Conservation (phyloP, 179 eudicot genomes). For the Nepenthes alata region DNA sequence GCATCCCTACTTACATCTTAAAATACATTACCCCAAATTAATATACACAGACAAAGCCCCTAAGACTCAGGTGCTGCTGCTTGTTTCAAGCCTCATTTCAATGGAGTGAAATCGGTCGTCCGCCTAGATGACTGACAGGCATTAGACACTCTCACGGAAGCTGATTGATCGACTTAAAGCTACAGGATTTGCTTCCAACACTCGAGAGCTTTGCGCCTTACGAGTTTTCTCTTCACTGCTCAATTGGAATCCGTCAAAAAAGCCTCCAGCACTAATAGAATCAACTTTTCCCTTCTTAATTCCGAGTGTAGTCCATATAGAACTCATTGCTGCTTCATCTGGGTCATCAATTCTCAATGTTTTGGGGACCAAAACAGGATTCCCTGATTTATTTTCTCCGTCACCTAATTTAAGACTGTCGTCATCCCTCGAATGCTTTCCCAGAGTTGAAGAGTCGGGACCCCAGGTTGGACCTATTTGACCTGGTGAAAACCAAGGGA, state of each 20-base stretch:
- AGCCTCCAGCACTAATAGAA: conserved; percentile 25
- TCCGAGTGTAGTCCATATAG: conserved; percentile 75
- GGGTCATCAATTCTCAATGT: conserved; percentile 75
- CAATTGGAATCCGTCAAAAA: conserved; percentile 45
- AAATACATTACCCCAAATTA: too few relatives aligned
- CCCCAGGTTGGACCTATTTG: conserved; percentile 17
- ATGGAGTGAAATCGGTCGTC: background rate
- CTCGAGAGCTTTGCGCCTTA: conserved; percentile 14
- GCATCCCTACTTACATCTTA: too few relatives aligned
- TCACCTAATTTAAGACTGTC: conserved; percentile 19
- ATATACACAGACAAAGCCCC: too few relatives aligned
- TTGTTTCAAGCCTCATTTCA: too few relatives aligned
- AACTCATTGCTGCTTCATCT: conserved; percentile 75
- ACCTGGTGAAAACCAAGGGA: conserved; percentile 31
- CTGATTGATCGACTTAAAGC: conserved; percentile 55
- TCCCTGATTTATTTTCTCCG: conserved; percentile 13
- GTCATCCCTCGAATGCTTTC: conserved; percentile 58
- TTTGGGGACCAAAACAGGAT: conserved; percentile 49
- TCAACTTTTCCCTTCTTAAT: conserved; percentile 44
- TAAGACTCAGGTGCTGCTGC: too few relatives aligned
- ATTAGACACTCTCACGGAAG: conserved; percentile 51
- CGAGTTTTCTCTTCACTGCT: conserved; percentile 32
- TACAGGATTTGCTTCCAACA: conserved; percentile 58
- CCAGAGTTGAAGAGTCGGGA: conserved; percentile 36
- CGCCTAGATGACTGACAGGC: background rate